These are phyloP conservation scores for Abelmoschus esculentus DNA, from an alignment of 345 rosid genomes.

Conservation along the genomic window DNA sequence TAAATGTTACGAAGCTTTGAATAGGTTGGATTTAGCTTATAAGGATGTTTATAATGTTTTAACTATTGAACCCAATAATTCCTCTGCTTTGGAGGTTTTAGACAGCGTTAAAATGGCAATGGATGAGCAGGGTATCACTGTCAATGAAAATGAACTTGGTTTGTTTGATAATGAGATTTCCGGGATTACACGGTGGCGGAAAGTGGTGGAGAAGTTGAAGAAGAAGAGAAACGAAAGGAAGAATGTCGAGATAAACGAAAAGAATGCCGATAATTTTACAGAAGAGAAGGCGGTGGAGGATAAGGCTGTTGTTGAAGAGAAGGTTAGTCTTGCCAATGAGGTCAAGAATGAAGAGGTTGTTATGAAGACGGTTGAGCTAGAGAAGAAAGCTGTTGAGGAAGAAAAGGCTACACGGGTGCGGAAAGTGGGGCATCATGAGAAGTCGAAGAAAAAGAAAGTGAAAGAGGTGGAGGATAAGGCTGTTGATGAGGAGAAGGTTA, in stretches of 20 bases:
- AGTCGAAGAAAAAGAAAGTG: too few species aligned
- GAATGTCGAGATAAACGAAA: constrained; percentile 24
- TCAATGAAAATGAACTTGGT: constrained; percentile 57
- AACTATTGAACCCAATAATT: constrained; percentile 76
- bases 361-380: constrained; percentile 43
- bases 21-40: constrained; percentile 72
- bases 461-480: too few species aligned
- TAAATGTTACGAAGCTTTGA: constrained; percentile 76
- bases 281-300: constrained; percentile 35
- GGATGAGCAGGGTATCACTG: constrained; percentile 55
- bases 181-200: constrained; percentile 33
- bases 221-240: constrained; percentile 48
- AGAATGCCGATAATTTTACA: constrained; percentile 23
- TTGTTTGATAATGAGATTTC: constrained; percentile 33
- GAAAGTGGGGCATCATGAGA: too few species aligned
- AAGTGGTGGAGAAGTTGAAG: constrained; percentile 56
- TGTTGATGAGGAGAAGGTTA: too few species aligned
- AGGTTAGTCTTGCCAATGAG: constrained; percentile 29
- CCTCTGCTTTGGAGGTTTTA: constrained; percentile 53
- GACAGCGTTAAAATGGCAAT: constrained; percentile 58
- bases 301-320: constrained; percentile 39
- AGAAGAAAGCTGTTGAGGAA: constrained; percentile 28
- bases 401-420: too few species aligned
- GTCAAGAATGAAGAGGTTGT: constrained; percentile 49
- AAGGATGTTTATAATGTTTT: constrained; percentile 76